These are phyloP conservation scores for Phytophthora sp. DNA, from an alignment of 352 stramenopile species.

Conservation along the genomic window DNA sequence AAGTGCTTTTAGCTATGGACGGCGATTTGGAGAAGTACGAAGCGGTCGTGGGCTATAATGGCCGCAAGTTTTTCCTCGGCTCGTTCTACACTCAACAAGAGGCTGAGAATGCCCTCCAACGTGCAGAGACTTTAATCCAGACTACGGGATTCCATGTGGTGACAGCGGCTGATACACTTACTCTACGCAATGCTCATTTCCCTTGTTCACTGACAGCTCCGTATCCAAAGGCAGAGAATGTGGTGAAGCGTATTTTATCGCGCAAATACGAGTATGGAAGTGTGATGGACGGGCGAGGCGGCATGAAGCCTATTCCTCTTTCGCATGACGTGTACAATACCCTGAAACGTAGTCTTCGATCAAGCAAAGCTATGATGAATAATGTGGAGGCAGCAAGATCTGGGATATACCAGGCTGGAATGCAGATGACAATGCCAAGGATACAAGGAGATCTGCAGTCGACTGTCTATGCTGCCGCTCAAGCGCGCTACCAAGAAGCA, in stretches of 20 bases:
- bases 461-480: slow-evolving; percentile 28
- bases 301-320: slow-evolving; percentile 42
- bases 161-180: slow-evolving; percentile 29
- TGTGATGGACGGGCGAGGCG: slow-evolving; percentile 39
- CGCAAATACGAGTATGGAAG: slow-evolving; percentile 64
- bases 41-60: slow-evolving; percentile 48
- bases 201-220: slow-evolving; percentile 42
- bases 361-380: slow-evolving; percentile 30
- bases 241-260: slow-evolving; percentile 48
- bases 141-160: slow-evolving; percentile 43
- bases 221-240: slow-evolving; percentile 47
- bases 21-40: slow-evolving; percentile 59
- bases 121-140: slow-evolving; percentile 41
- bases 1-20: slow-evolving; percentile 48
- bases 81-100: slow-evolving; percentile 54
- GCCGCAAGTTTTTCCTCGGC: slow-evolving; percentile 57
- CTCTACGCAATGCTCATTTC: slow-evolving; percentile 40
- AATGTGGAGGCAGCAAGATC: slow-evolving; percentile 24
- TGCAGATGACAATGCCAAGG: slow-evolving; percentile 22
- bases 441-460: slow-evolving; percentile 37
- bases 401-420: slow-evolving; percentile 27
- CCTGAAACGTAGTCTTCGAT: slow-evolving; percentile 37
- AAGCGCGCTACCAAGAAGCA: slow-evolving; percentile 39
- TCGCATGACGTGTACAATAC: slow-evolving; percentile 56
- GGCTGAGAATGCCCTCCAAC: slow-evolving; percentile 51